phyloP scores from a whole-genome alignment of 2,329 filamentous ascomycete species.

The Colletotrichum sp. region DNA sequence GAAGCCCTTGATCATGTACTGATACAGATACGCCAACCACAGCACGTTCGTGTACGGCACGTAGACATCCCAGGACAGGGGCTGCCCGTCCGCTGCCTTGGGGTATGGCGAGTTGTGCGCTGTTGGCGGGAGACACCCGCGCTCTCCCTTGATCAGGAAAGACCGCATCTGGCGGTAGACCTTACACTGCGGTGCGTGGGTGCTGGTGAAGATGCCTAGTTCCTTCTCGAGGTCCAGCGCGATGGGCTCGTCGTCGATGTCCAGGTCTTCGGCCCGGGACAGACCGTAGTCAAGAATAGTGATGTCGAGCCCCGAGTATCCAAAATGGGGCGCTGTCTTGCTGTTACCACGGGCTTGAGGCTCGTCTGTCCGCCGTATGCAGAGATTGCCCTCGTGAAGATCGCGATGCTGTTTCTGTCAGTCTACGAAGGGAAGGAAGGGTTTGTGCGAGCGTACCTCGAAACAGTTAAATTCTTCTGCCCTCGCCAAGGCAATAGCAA shows the following conservation, averaged over 20 bases:
- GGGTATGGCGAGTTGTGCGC: constrained; percentile 52
- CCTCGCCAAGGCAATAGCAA: constrained; percentile 64
- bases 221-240: constrained; percentile 67
- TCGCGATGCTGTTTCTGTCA: constrained; percentile 59
- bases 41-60: constrained; percentile 69
- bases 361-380: constrained; percentile 51
- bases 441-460: constrained; percentile 48
- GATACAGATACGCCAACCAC: constrained; percentile 68
- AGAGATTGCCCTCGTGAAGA: constrained; percentile 70
- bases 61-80: constrained; percentile 59
- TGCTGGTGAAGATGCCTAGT: constrained; percentile 64
- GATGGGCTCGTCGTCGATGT: constrained; percentile 38
- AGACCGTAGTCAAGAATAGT: constrained; percentile 71
- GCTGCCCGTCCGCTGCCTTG: constrained; percentile 37
- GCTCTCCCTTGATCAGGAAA: constrained; percentile 57
- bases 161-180: constrained; percentile 69
- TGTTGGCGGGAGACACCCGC: constrained; percentile 53
- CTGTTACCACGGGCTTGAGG: constrained; percentile 34
- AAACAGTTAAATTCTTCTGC: constrained; percentile 65
- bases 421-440: neutral
- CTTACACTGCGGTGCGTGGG: constrained; percentile 63
- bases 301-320: constrained; percentile 66
- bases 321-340: constrained; percentile 48
- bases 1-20: constrained; percentile 56
- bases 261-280: constrained; percentile 59